Percentiles rank a stretch among this genome's conserved stretches.
These are phyloP conservation scores for Sporobolomyces pararoseus DNA, from an alignment of 768 basidiomycete genomes.

Conservation along the genomic window DNA sequence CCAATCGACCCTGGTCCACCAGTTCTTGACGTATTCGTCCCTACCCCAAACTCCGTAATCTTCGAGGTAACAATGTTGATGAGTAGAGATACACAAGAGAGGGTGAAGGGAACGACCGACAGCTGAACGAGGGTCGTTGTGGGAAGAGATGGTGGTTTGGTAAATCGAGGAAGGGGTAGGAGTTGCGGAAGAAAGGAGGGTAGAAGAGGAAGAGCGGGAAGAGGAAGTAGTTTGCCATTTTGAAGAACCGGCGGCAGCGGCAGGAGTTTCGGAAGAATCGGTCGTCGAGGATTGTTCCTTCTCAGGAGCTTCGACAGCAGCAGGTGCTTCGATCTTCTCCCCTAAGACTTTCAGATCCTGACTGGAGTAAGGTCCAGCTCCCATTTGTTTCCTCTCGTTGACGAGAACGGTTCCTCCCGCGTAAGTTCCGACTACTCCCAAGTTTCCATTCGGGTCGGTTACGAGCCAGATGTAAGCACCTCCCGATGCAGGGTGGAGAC, in stretches of 20 bases:
- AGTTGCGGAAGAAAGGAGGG: constrained; percentile 6
- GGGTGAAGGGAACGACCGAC: constrained; percentile 63
- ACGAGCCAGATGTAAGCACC: constrained; percentile 88
- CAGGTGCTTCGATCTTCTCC: constrained; percentile 23
- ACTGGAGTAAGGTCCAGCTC: constrained; percentile 12
- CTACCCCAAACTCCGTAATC: constrained; percentile 88
- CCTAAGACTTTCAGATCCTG: constrained; percentile 24
- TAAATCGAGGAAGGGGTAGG: not conserved
- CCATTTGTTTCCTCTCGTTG: constrained; percentile 48
- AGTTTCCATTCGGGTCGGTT: constrained; percentile 59
- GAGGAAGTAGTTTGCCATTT: constrained; percentile 22
- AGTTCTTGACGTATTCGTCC: constrained; percentile 74
- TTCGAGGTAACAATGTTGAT: constrained; percentile 81
- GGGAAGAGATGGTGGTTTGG: not conserved
- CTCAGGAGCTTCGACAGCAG: not conserved
- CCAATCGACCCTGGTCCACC: constrained; percentile 84
- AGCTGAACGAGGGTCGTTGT: constrained; percentile 6
- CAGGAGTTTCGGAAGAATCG: too few species aligned
- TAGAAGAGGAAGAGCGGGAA: not conserved
- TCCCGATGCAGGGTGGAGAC: constrained; percentile 58
- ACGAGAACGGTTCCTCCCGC: constrained; percentile 84
- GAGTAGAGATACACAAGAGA: constrained; percentile 67
- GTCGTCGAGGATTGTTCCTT: too few species aligned
- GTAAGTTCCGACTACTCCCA: constrained; percentile 78
- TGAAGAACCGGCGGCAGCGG: not conserved